These are phyloP conservation scores for Mucor piriformis DNA, from an alignment of 371 early-diverging fungal species.

Conservation along the genomic window DNA sequence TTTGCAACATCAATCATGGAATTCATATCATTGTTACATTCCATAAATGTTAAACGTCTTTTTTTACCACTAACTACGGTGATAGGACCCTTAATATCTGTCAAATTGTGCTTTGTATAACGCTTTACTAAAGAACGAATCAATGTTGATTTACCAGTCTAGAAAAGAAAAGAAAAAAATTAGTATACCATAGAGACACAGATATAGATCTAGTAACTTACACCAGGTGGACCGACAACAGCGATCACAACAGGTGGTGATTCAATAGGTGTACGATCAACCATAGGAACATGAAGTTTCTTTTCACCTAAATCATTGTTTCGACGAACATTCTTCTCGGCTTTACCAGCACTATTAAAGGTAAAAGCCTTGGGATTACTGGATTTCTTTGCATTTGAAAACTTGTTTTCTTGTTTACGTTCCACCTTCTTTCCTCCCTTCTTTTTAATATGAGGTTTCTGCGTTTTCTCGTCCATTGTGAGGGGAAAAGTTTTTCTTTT, in stretches of 20 bases:
- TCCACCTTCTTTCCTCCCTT: conserved; percentile 89
- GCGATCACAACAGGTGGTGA: conserved; percentile 94
- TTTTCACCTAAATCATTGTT: conserved; percentile 89
- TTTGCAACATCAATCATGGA: conserved; percentile 98
- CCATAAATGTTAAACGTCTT: conserved; percentile 95
- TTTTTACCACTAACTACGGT: conserved; percentile 96
- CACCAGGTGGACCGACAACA: conserved; percentile 95
- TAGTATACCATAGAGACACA: too few species aligned
- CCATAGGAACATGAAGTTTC: conserved; percentile 93
- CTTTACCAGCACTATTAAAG: conserved; percentile 74
- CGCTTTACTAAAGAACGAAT: conserved; percentile 94
- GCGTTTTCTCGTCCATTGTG: conserved; percentile 62
- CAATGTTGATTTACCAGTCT: conserved; percentile 94
- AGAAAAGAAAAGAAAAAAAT: conserved; percentile 3
- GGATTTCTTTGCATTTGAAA: conserved; percentile 70
- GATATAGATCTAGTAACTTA: too few species aligned
- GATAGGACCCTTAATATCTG: conserved; percentile 93
- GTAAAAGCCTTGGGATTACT: conserved; percentile 95
- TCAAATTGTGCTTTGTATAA: conserved; percentile 91
- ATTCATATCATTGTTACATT: conserved; percentile 96
- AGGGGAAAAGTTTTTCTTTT: background rate
- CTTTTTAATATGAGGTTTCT: conserved; percentile 84
- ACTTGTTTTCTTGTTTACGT: conserved; percentile 70
- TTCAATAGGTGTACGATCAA: conserved; percentile 91
- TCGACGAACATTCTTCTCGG: conserved; percentile 80